Percentiles rank a stretch among this genome's conserved stretches.
Evolutionary conservation across 1,284 basidiomycete genomes (phyloP).

Genomic region (Cutaneotrichosporon mucoides): DNA sequence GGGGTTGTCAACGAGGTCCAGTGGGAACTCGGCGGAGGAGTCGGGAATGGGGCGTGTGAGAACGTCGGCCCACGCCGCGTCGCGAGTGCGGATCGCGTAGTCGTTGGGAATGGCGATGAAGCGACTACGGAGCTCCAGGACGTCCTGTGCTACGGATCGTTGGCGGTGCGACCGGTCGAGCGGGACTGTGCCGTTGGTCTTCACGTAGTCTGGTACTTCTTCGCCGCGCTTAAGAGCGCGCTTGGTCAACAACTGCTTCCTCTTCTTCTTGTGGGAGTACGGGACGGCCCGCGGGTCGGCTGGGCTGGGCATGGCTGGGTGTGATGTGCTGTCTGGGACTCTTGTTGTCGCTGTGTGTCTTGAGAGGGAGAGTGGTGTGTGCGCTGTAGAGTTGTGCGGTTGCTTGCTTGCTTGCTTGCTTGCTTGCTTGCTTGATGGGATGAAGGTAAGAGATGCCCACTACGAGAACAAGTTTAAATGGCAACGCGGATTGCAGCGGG

Average conservation of each 20-base stretch:
- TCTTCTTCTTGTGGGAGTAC: slow-evolving; percentile 63
- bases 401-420: too few relatives aligned
- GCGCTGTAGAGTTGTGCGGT: too few relatives aligned
- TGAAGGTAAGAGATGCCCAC: too few relatives aligned
- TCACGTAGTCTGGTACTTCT: slow-evolving; percentile 1
- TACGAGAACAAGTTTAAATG: too few relatives aligned
- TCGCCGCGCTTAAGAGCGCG: slow-evolving; percentile 76
- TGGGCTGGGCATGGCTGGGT: background rate
- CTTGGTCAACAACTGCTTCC: slow-evolving; percentile 63
- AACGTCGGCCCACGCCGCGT: slow-evolving; percentile 55
- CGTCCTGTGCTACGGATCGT: slow-evolving; percentile 41
- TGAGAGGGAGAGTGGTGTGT: too few relatives aligned
- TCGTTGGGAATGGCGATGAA: slow-evolving; percentile 58
- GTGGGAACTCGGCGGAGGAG: slow-evolving; percentile 52
- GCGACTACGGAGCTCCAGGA: background rate
- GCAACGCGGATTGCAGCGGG: too few relatives aligned
- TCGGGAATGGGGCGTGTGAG: slow-evolving; percentile 61
- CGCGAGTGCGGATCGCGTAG: slow-evolving; percentile 63
- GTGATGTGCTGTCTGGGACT: too few relatives aligned
- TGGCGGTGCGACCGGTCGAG: slow-evolving; percentile 16
- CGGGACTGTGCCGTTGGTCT: slow-evolving; percentile 6
- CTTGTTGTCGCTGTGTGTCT: too few relatives aligned
- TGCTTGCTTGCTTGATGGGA: too few relatives aligned
- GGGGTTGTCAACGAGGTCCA: slow-evolving; percentile 26
- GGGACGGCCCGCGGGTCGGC: background rate